phyloP scores from a whole-genome alignment of 768 basidiomycete genomes.

The Rickenella mellea region DNA sequence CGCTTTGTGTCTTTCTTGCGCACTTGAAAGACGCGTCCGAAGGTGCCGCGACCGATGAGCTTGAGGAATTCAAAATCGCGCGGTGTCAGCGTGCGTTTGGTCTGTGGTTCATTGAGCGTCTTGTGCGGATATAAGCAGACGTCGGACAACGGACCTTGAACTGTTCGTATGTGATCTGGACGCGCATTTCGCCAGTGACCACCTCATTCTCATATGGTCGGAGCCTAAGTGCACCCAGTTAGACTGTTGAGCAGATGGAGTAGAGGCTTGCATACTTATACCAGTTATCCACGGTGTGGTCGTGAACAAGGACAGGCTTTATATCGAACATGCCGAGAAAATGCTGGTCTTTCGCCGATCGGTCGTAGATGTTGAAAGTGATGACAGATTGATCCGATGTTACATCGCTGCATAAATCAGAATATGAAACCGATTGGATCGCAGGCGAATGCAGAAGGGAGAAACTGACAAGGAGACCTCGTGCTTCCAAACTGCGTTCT shows the following conservation, averaged over 20 bases:
- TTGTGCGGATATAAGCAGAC: constrained; percentile 1
- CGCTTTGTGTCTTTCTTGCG: constrained; percentile 96
- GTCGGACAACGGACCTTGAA: constrained; percentile 53
- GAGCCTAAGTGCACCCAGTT: constrained; percentile 35
- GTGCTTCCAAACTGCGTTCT: constrained; percentile 98
- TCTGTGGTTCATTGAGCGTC: constrained; percentile 30
- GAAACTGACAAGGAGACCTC: constrained; percentile 89
- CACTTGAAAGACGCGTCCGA: constrained; percentile 98
- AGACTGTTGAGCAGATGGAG: constrained; percentile 10
- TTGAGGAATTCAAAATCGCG: constrained; percentile 98
- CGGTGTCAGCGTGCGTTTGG: constrained; percentile 80
- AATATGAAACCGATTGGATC: constrained; percentile 1
- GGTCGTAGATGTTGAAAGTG: constrained; percentile 88
- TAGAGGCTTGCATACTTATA: constrained; percentile 60
- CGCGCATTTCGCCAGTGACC: constrained; percentile 87
- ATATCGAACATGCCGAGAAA: constrained; percentile 91
- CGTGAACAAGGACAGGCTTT: constrained; percentile 84
- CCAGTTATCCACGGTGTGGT: constrained; percentile 95
- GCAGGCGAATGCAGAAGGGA: constrained; percentile 3
- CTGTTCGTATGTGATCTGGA: constrained; percentile 91
- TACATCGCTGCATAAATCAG: constrained; percentile 67
- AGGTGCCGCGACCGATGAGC: constrained; percentile 96
- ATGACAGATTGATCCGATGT: constrained; percentile 79
- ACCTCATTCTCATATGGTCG: constrained; percentile 68
- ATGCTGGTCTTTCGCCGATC: constrained; percentile 67